Evolutionary conservation across 2,329 filamentous ascomycete genomes (phyloP).

Genomic region (Emydomyces testavorans): DNA sequence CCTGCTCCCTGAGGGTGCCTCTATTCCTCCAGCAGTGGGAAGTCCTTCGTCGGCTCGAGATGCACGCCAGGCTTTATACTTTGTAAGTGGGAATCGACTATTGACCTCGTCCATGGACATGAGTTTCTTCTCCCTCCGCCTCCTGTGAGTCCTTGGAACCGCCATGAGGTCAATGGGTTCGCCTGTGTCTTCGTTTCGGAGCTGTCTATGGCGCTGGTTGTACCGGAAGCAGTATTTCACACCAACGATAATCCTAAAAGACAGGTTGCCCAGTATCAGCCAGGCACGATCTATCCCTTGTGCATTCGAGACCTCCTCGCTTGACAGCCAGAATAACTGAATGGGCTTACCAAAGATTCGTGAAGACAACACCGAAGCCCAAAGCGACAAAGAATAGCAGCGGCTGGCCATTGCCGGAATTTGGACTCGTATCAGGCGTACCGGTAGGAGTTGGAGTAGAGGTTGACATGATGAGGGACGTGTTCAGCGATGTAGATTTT

Average conservation of each 20-base stretch:
- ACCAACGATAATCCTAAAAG: slow-evolving; percentile 86
- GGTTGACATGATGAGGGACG: slow-evolving; percentile 1
- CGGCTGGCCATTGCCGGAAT: slow-evolving; percentile 47
- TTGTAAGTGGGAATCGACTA: slow-evolving; percentile 85
- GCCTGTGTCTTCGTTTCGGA: slow-evolving; percentile 65
- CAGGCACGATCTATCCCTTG: background rate
- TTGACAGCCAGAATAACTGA: background rate
- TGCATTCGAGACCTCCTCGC: slow-evolving; percentile 1
- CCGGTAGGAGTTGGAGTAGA: slow-evolving; percentile 1
- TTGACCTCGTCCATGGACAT: slow-evolving; percentile 99
- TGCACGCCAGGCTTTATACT: slow-evolving; percentile 92
- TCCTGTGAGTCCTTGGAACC: slow-evolving; percentile 73
- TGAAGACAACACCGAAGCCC: slow-evolving; percentile 96
- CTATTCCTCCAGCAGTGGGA: slow-evolving; percentile 72
- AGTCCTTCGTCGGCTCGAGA: slow-evolving; percentile 72
- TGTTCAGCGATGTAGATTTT: background rate
- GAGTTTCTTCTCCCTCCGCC: slow-evolving; percentile 89
- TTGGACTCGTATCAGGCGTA: background rate
- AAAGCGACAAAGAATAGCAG: slow-evolving; percentile 88
- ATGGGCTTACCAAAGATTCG: slow-evolving; percentile 81
- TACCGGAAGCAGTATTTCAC: slow-evolving; percentile 99
- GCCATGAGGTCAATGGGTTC: slow-evolving; percentile 79
- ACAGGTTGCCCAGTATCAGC: slow-evolving; percentile 4
- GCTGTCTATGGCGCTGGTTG: slow-evolving; percentile 78
- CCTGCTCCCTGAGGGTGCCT: slow-evolving; percentile 54